A percentile compares a stretch with the other conserved stretches of the same genome.
phyloP scores from a whole-genome alignment of 192 early-diverging fungal species.

The Thamnidium elegans region DNA sequence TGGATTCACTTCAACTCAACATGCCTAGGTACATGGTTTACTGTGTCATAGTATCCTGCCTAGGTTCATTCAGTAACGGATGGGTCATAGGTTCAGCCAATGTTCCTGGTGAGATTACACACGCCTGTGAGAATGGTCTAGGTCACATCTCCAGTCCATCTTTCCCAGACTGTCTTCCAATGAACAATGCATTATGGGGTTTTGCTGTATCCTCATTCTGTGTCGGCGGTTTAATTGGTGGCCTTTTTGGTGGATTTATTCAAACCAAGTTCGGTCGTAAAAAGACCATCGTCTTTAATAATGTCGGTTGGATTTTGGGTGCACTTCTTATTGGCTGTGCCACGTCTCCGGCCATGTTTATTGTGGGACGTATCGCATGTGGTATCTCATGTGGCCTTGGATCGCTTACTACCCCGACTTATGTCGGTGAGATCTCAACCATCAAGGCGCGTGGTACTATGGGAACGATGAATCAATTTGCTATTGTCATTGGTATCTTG shows the following conservation, averaged over 20 bases:
- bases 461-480: constrained; percentile 74
- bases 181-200: constrained; percentile 36
- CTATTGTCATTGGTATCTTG: constrained; percentile 79
- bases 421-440: constrained; percentile 78
- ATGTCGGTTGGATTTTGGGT: constrained; percentile 65
- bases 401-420: constrained; percentile 55
- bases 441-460: constrained; percentile 63
- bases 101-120: constrained; percentile 37
- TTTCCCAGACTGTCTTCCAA: constrained; percentile 39
- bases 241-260: constrained; percentile 50
- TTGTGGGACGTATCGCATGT: constrained; percentile 68
- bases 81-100: constrained; percentile 49
- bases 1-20: constrained; percentile 42
- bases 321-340: constrained; percentile 62
- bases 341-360: constrained; percentile 57
- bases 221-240: constrained; percentile 57
- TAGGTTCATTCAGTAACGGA: constrained; percentile 43
- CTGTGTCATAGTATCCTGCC: constrained; percentile 32
- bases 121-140: constrained; percentile 18
- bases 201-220: constrained; percentile 46
- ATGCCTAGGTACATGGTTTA: constrained; percentile 44
- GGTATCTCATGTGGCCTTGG: constrained; percentile 75
- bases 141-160: neutral
- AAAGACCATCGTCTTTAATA: constrained; percentile 60
- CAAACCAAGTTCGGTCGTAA: constrained; percentile 46